Percentiles rank a stretch among this genome's conserved stretches.
Conservation (phyloP, 169 alveolate species). For the Cryptosporidium sp. region DNA sequence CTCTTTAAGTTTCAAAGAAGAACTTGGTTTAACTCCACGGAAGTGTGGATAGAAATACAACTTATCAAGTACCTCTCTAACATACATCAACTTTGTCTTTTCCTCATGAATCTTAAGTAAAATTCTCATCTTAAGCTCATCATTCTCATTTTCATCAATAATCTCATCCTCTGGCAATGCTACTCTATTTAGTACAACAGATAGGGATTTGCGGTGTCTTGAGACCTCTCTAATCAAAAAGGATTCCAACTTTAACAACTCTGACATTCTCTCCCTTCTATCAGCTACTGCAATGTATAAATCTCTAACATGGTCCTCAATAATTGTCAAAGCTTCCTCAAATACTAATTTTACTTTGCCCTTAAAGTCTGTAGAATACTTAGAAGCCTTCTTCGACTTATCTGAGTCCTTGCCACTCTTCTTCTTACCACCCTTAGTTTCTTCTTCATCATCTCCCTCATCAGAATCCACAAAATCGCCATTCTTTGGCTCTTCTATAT, state of each 20-base stretch:
- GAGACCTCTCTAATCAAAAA: slow-evolving; percentile 18
- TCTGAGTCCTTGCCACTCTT: background rate
- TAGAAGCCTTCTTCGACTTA: background rate
- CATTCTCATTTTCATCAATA: background rate
- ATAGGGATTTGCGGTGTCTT: slow-evolving; percentile 26
- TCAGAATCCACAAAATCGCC: background rate
- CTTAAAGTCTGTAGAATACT: slow-evolving; percentile 21
- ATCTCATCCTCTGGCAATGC: slow-evolving; percentile 43
- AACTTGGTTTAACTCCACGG: background rate
- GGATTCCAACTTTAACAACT: slow-evolving; percentile 33
- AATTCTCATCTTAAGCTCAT: slow-evolving; percentile 34
- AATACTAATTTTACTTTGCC: slow-evolving; percentile 18
- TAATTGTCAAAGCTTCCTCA: slow-evolving; percentile 26
- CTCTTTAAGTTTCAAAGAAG: background rate
- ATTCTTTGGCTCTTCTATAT: background rate
- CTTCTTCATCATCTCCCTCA: background rate
- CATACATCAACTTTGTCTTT: slow-evolving; percentile 27
- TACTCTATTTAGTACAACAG: slow-evolving; percentile 5
- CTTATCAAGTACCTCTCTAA: slow-evolving; percentile 45
- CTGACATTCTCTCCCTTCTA: background rate
- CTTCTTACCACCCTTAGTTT: no score
- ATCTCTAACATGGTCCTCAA: slow-evolving; percentile 30
- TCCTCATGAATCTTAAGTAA: slow-evolving; percentile 42
- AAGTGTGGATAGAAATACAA: slow-evolving; percentile 45
- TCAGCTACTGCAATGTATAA: background rate